phyloP scores from a whole-genome alignment of 371 early-diverging fungal species.

The Mucor saturninus region DNA sequence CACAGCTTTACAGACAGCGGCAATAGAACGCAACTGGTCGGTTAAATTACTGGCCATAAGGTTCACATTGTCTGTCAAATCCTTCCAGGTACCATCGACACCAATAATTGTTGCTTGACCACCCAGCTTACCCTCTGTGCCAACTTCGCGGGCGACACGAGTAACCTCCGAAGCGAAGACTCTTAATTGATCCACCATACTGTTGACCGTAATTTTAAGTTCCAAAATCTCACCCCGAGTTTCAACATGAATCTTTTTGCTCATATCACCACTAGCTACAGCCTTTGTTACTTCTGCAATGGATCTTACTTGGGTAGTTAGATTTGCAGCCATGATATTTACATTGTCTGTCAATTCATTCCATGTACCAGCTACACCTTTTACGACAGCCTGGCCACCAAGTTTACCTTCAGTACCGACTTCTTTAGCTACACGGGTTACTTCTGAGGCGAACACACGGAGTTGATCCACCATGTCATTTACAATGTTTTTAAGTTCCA shows the following conservation, averaged over 20 bases:
- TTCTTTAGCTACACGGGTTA: constrained; percentile 52
- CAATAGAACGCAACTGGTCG: constrained; percentile 53
- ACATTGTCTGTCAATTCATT: constrained; percentile 54
- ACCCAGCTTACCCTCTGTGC: constrained; percentile 47
- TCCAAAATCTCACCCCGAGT: constrained; percentile 38
- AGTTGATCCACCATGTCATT: constrained; percentile 28
- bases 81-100: constrained; percentile 76
- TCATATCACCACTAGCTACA: constrained; percentile 34
- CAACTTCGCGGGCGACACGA: constrained; percentile 44
- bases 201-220: constrained; percentile 36
- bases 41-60: constrained; percentile 61
- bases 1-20: constrained; percentile 52
- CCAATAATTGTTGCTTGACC: constrained; percentile 44
- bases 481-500: constrained; percentile 29
- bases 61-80: constrained; percentile 72
- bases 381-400: constrained; percentile 55
- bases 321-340: constrained; percentile 54
- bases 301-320: constrained; percentile 62
- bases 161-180: constrained; percentile 53
- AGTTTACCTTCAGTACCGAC: constrained; percentile 60
- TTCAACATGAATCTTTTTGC: constrained; percentile 39
- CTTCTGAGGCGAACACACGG: constrained; percentile 42
- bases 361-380: constrained; percentile 53
- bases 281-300: constrained; percentile 41
- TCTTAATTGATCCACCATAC: constrained; percentile 44